Evolutionary conservation across 164 flowering plant species (phyloP), one percentile per base, ranked within the genome.

Genomic region (Cinnamomum chago): DNA sequence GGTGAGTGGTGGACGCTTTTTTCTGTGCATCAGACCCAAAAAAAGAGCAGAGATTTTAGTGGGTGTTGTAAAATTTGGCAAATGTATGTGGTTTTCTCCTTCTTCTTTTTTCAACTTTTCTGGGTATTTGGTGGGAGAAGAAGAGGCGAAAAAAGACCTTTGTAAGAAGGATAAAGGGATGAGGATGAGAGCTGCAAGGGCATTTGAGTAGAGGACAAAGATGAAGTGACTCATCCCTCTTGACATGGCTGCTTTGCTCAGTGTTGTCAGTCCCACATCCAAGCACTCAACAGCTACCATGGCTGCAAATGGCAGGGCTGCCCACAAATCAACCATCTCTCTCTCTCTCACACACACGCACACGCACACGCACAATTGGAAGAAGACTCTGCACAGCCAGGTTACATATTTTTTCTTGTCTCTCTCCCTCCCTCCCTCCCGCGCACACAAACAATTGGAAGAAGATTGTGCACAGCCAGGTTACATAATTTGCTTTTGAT

Each of bases 211-310:
- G 23, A 82, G 65, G 6, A 85, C 77, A 28, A 81, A 79, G 24
- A 82, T 84, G 24, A 62, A 72, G 52, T 78, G 68, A 70, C 82
- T 86, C 87, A 86, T 75, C 1, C 89, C 89, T 52, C 62, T 33
- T 2, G 67, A 60, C 72, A 76, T 76, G 60, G 85, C 88, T 60
- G 84, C 83, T 79, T 86, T 86, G 79, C 70, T 65, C 2, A 82
- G 30, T 13, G 78, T 80, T 7, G 70, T 72, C 55, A 77, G 0
- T 0, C 82, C 86, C 33, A 86, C 84, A 50, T 72, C 73, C 0
- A 75, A 51, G 64, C 75, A 71, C 76, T 82, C 88, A 70, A 76
- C 72, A 2, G 74, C 47, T 2, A 81, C 62, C 87, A 85, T 86
- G 3, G 79, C 89, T 22, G 70, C 70, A 71, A 83, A 79, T 0